These are phyloP conservation scores for Aspergillus homomorphus DNA, from an alignment of 495 filamentous ascomycete genomes.

Conservation along the genomic window DNA sequence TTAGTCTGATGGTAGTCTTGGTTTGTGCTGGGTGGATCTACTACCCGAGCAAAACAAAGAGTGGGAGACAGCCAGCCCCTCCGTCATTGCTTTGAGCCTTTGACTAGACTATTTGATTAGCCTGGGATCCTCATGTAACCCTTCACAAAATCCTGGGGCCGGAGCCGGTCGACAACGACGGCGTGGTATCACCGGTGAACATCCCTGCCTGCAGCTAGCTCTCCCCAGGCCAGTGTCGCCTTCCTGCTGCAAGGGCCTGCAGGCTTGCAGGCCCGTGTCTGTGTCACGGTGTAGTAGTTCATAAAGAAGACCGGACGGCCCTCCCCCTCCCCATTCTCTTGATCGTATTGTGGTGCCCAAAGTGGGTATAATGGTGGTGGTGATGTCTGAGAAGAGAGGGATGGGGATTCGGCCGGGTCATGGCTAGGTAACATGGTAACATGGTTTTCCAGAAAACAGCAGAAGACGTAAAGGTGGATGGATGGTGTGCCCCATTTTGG, in stretches of 20 bases:
- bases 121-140: too few species aligned
- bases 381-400: too few species aligned
- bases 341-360: background rate
- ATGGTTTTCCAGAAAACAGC: slow-evolving; percentile 18
- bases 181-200: slow-evolving; percentile 7
- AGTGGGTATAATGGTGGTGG: too few species aligned
- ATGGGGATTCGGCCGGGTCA: background rate
- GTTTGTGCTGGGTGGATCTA: slow-evolving; percentile 4
- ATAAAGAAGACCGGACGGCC: too few species aligned
- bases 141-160: slow-evolving; percentile 12
- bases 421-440: background rate
- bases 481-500: slow-evolving; percentile 6
- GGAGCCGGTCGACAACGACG: slow-evolving; percentile 6
- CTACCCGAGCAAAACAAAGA: slow-evolving; percentile 1
- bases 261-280: slow-evolving; percentile 15
- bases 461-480: slow-evolving; percentile 19
- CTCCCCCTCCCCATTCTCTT: too few species aligned
- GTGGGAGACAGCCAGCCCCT: background rate
- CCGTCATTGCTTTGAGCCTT: background rate
- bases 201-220: slow-evolving; percentile 9
- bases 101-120: background rate
- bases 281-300: slow-evolving; percentile 12
- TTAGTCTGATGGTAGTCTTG: too few species aligned
- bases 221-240: slow-evolving; percentile 5
- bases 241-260: slow-evolving; percentile 17